Evolutionary conservation across 1,139 yeast species (phyloP), one percentile per base, ranked within the genome.

Genomic region (Suhomyces maxii): DNA sequence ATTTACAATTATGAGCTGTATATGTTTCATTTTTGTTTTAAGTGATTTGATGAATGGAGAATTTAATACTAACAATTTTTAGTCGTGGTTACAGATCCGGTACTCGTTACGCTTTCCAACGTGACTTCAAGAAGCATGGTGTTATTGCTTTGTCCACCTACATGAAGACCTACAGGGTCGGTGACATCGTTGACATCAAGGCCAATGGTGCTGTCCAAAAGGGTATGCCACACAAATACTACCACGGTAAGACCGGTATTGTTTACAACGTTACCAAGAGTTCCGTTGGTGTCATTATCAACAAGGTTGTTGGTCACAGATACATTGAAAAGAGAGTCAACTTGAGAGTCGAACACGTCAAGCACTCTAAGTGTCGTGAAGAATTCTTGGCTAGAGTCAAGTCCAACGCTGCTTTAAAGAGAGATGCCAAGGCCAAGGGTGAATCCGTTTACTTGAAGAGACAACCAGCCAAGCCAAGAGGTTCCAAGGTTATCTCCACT

Each of bases 151-250:
- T 93, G 82, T 88, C 97, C 64, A 89, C 96, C 73, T 93, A 91
- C 95, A 80, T 93, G 83, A 90, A 89, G 87, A 80, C 83, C 73
- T 93, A 93, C 96, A 89, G 84, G 80, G 97, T 93, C 68, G 99
- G 99, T 72, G 99, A 93, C 79, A 91, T 93, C 69, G 99, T 93
- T 72, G 99, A 93, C 80, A 91, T 93, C 83, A 91, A 89, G 82
- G 99, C 96, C 78, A 93, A 93, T 77, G 97, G 97, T 84, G 84
- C 99, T 65, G 83, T 91, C 82, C 98, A 93, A 79, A 90, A 91
- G 86, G 98, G 99, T 88, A 90, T 93, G 97, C 99, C 99, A 76
- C 97, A 89, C 90, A 93, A 93, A 84, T 91, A 84, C 87, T 93
- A 93, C 97, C 97, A 91, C 84, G 99, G 99, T 80, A 93, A 90